A percentile compares a stretch with the other conserved stretches of the same genome.
These are phyloP conservation scores for Lachnellula suecica DNA, from an alignment of 2,329 filamentous ascomycete species.

Conservation along the genomic window DNA sequence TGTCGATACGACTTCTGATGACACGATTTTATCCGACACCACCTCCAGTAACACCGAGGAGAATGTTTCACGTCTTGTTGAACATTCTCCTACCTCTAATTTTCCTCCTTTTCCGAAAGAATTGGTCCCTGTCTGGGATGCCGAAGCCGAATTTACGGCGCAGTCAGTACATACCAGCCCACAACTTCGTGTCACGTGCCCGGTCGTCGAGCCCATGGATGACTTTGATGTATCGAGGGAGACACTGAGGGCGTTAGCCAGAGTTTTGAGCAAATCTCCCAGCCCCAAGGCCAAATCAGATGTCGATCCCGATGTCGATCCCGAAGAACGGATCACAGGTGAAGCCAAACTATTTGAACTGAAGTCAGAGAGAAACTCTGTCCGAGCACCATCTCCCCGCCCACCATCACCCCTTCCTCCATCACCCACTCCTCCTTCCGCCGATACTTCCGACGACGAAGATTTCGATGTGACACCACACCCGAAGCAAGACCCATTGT, in stretches of 20 bases:
- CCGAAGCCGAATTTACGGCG: constrained; percentile 30
- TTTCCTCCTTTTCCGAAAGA: constrained; percentile 15
- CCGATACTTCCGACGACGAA: too few species aligned
- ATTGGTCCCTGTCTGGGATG: constrained; percentile 23
- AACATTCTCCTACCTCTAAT: constrained; percentile 16
- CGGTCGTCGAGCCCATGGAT: neutral
- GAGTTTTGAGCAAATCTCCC: constrained; percentile 10
- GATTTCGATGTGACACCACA: too few species aligned
- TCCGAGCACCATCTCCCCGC: constrained; percentile 16
- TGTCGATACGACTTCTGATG: too few species aligned
- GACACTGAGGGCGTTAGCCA: constrained; percentile 1
- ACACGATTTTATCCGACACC: too few species aligned
- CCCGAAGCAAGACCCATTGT: too few species aligned
- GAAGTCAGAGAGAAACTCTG: too few species aligned
- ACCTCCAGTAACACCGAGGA: too few species aligned
- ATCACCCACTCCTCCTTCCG: too few species aligned
- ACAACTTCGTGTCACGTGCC: constrained; percentile 16
- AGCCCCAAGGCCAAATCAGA: constrained; percentile 17
- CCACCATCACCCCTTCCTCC: too few species aligned
- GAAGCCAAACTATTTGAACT: constrained; percentile 28
- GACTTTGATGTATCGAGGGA: neutral
- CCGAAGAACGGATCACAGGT: constrained; percentile 27
- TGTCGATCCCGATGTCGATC: constrained; percentile 25
- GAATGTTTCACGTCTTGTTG: neutral
- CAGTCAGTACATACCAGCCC: constrained; percentile 27